These are phyloP conservation scores for Fusarium temperatum DNA, from an alignment of 2,329 filamentous ascomycete genomes.

Conservation along the genomic window DNA sequence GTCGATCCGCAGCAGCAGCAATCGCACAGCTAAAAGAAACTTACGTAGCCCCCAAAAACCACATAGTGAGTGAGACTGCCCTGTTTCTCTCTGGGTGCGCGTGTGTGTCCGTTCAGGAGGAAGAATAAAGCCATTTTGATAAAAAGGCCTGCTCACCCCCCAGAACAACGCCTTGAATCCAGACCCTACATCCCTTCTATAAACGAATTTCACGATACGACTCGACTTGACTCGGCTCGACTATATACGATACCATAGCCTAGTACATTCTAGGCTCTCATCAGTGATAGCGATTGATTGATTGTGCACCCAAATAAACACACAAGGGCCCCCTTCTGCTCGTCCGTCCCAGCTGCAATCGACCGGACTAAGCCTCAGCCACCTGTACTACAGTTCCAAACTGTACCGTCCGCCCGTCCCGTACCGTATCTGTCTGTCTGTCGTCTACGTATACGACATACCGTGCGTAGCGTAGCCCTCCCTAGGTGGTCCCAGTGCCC, in stretches of 20 bases:
- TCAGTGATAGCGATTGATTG: neutral
- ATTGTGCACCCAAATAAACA: neutral
- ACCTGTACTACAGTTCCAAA: conserved; percentile 21
- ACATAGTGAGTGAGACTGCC: conserved; percentile 5
- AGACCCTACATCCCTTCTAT: conserved; percentile 6
- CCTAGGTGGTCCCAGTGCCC: neutral
- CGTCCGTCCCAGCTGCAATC: conserved; percentile 22
- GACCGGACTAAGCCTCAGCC: conserved; percentile 42
- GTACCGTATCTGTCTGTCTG: neutral
- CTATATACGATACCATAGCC: neutral
- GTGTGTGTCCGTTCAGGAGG: neutral
- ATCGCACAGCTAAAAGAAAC: neutral
- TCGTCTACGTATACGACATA: neutral
- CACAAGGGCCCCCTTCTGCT: neutral
- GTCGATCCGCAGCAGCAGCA: conserved; percentile 23
- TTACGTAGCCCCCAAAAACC: conserved; percentile 12
- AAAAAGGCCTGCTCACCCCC: conserved; percentile 17
- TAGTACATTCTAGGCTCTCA: conserved; percentile 6
- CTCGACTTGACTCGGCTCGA: neutral
- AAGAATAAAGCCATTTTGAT: conserved; percentile 10
- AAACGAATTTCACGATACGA: neutral
- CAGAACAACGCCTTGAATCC: neutral
- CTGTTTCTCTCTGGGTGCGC: conserved; percentile 2
- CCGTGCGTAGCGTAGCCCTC: neutral
- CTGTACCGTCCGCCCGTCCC: neutral